phyloP scores from a whole-genome alignment of 805 yeast genomes.

The Cyberlindnera maritima region DNA sequence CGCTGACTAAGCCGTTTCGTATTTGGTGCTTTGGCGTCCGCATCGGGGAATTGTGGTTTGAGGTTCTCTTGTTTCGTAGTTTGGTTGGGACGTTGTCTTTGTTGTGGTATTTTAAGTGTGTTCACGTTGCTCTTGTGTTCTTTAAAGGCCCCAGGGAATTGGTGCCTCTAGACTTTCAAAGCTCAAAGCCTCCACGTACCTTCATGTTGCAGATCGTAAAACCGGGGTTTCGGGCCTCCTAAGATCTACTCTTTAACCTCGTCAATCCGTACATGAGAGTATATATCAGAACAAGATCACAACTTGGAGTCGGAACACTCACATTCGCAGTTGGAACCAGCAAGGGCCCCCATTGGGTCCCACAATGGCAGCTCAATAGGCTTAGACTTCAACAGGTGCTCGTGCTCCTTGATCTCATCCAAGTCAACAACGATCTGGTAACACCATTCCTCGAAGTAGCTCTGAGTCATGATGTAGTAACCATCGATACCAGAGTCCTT shows the following conservation, averaged over 20 bases:
- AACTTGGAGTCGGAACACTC: neutral
- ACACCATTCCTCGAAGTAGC: constrained; percentile 71
- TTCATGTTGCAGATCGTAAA: no score
- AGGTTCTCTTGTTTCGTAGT: neutral
- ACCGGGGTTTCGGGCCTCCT: no score
- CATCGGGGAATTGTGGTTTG: neutral
- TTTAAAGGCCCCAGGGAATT: no score
- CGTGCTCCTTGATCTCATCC: constrained; percentile 38
- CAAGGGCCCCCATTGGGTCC: constrained; percentile 81
- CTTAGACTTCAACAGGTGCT: constrained; percentile 34
- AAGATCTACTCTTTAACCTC: no score
- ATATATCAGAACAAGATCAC: no score
- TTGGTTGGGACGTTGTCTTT: neutral
- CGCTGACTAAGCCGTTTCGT: constrained; percentile 2
- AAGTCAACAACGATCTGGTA: constrained; percentile 66
- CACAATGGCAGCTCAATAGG: constrained; percentile 67
- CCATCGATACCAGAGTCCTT: constrained; percentile 65
- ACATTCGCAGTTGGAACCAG: constrained; percentile 27
- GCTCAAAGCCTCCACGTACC: no score
- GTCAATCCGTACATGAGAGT: no score
- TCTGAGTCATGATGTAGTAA: constrained; percentile 67
- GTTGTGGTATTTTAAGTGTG: no score
- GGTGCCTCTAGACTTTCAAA: no score
- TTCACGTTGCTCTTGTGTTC: no score
- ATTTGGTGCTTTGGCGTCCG: neutral